Evolutionary conservation across 2,329 filamentous ascomycete genomes (phyloP).

Genomic region (Pleurostoma richardsiae): DNA sequence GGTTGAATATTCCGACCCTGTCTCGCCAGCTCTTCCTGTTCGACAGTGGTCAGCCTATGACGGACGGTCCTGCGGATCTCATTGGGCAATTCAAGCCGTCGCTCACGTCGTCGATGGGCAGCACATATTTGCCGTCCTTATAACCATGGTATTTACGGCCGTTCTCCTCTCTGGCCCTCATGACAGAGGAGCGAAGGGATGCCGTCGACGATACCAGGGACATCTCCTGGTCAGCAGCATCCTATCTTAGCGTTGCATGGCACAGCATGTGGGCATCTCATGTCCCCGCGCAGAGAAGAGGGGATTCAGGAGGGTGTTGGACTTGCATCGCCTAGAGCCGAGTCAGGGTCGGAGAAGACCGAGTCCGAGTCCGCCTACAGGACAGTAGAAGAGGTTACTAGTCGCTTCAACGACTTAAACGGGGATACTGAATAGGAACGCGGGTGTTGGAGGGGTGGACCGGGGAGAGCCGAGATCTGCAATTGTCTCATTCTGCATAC

Average conservation of each 20-base stretch:
- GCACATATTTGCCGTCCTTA: slow-evolving; percentile 29
- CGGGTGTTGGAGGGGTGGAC: no score
- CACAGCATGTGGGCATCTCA: no score
- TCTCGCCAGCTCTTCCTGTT: slow-evolving; percentile 28
- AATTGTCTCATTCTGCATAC: no score
- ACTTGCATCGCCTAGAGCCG: slow-evolving; percentile 21
- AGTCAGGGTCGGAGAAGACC: slow-evolving; percentile 15
- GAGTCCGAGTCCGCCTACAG: neutral
- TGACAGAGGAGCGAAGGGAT: slow-evolving; percentile 22
- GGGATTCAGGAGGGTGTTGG: neutral
- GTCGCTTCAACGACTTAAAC: no score
- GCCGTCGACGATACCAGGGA: slow-evolving; percentile 24
- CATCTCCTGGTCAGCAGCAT: slow-evolving; percentile 12
- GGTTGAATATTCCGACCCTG: slow-evolving; percentile 13
- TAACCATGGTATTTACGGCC: slow-evolving; percentile 32
- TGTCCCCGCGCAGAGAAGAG: neutral
- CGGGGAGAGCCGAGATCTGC: no score
- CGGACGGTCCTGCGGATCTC: neutral
- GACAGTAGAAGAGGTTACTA: no score
- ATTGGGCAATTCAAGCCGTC: neutral
- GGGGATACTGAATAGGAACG: no score
- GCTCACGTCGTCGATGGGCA: slow-evolving; percentile 30
- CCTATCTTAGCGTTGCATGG: no score
- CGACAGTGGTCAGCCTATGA: slow-evolving; percentile 4
- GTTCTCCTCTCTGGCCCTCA: slow-evolving; percentile 24